Evolutionary conservation across 2,329 filamentous ascomycete genomes (phyloP).

Genomic region (Verticillium klebahnii): DNA sequence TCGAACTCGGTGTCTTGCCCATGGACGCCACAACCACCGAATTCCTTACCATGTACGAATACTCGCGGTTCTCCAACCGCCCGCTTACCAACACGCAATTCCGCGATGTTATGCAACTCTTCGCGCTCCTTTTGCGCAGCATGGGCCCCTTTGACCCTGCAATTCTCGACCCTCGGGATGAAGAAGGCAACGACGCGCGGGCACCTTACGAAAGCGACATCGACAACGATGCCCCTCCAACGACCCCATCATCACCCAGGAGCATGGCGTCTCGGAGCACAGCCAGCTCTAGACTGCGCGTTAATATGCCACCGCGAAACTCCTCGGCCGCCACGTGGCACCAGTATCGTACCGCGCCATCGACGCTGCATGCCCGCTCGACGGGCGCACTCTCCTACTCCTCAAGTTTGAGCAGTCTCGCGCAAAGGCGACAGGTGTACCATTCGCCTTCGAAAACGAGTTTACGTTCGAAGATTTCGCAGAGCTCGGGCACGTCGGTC

Average conservation of each 20-base stretch:
- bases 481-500: constrained; percentile 34
- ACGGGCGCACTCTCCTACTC: constrained; percentile 30
- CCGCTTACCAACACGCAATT: constrained; percentile 69
- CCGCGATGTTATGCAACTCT: constrained; percentile 73
- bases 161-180: constrained; percentile 33
- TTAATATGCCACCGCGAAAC: constrained; percentile 26
- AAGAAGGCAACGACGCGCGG: constrained; percentile 19
- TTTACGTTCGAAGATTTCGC: constrained; percentile 30
- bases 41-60: constrained; percentile 77
- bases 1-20: constrained; percentile 58
- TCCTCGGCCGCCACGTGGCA: constrained; percentile 39
- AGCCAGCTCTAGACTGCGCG: constrained; percentile 20
- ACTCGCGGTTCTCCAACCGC: constrained; percentile 72
- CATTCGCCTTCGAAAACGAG: constrained; percentile 33
- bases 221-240: constrained; percentile 37
- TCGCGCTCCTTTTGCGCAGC: constrained; percentile 71
- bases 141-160: constrained; percentile 63
- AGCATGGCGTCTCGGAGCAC: constrained; percentile 26
- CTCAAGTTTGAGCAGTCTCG: constrained; percentile 34
- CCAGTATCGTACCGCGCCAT: constrained; percentile 47
- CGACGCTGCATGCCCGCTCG: constrained; percentile 42
- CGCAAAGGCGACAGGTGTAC: constrained; percentile 37
- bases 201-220: constrained; percentile 34
- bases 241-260: constrained; percentile 34
- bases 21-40: constrained; percentile 39